Base-by-base conservation (phyloP, 1,284 basidiomycete genomes). In the Phellopilus nigrolimitatus region DNA sequence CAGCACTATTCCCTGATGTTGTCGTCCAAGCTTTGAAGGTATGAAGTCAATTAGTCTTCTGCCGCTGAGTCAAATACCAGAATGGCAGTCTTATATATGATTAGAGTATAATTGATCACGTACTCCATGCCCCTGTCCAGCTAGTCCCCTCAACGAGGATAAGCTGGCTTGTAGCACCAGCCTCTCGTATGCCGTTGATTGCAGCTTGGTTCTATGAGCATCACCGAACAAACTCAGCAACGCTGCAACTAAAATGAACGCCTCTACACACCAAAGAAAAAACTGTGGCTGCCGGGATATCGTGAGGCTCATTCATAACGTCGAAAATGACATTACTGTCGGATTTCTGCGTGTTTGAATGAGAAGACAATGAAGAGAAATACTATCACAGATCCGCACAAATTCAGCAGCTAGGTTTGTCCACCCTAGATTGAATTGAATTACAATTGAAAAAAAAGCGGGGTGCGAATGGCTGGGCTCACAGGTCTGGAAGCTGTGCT, bases 261-360 rank as follows among this genome's bases (percentile, higher is more conserved):
- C 52, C 7, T 12, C 4, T 31, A 40, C 69, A 46, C 61, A 78
- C 75, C 47, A 79, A 65, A 45, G 68, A 58, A 57, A 73, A 74
- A 21, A 75, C 76, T 27, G 66, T 68, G 21, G 64, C 54, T 6
- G 78, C 76, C 52, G 72, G 66, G 54, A 80, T 78, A 53, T 67
- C 73, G 57, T 81, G 61, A 30, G 81, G 81, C 66, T 83, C 80
- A 66, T 83, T 84, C 74, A 78, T 78, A 56, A 82, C 61, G 59
- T 82, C 81, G 62, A 82, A 82, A 60, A 80, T 74, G 55, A 81
- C 79, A 47, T 72, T 65, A 55, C 51, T 57, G 68, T 81, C 74
- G 31, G 69, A 65, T 70, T 73, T 75, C 76, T 78, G 56, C 8
- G 28, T 12, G 53, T 17, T 28, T 13, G 13, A 7, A 31, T 17